These are phyloP conservation scores for Magnaporthales sp. DNA, from an alignment of 2,329 filamentous ascomycete genomes.

Conservation along the genomic window DNA sequence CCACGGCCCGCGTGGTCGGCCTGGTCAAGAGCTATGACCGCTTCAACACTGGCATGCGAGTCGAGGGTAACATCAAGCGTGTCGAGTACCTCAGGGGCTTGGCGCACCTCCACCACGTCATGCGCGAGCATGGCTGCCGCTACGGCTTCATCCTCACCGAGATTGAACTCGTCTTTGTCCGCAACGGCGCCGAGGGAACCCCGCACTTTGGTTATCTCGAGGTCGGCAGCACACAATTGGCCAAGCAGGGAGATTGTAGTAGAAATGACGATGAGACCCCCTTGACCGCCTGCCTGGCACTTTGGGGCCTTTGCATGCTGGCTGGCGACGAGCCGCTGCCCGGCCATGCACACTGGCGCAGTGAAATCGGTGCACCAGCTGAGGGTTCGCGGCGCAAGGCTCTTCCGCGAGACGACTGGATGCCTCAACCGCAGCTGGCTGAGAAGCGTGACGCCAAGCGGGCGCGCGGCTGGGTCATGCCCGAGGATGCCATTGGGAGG, in stretches of 20 bases:
- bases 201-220: slow-evolving; percentile 89
- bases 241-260: slow-evolving; percentile 21
- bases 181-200: slow-evolving; percentile 61
- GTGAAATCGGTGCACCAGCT: slow-evolving; percentile 67
- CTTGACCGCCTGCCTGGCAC: slow-evolving; percentile 63
- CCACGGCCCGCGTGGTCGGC: slow-evolving; percentile 40
- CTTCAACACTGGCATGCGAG: slow-evolving; percentile 92
- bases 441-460: slow-evolving; percentile 73
- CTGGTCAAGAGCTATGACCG: slow-evolving; percentile 88
- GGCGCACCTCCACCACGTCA: slow-evolving; percentile 76
- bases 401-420: slow-evolving; percentile 63
- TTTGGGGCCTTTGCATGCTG: slow-evolving; percentile 63
- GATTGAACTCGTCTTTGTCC: slow-evolving; percentile 86
- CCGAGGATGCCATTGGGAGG: slow-evolving; percentile 63
- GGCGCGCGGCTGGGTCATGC: slow-evolving; percentile 64
- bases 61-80: slow-evolving; percentile 73
- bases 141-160: slow-evolving; percentile 97
- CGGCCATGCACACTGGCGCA: slow-evolving; percentile 52
- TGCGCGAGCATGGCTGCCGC: slow-evolving; percentile 87
- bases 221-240: slow-evolving; percentile 53
- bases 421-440: slow-evolving; percentile 61
- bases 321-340: slow-evolving; percentile 23
- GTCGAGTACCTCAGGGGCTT: slow-evolving; percentile 85
- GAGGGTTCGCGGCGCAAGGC: slow-evolving; percentile 65
- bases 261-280: slow-evolving; percentile 23